Conservation (phyloP, 495 filamentous ascomycete species). For the Physcia stellaris region DNA sequence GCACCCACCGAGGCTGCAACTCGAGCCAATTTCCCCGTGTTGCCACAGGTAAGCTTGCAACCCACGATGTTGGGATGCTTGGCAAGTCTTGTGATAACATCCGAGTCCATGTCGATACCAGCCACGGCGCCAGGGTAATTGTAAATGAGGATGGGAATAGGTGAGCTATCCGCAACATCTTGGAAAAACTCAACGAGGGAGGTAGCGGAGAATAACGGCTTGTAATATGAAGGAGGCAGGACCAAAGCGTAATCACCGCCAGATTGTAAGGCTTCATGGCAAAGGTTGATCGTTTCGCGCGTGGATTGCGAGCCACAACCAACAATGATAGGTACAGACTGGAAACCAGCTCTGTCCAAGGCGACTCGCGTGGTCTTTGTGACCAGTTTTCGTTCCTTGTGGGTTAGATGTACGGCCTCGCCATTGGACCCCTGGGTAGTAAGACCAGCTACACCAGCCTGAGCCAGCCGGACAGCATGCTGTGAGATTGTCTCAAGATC, state of each 20-base stretch:
- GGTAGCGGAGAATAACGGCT: constrained; percentile 40
- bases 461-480: constrained; percentile 73
- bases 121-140: constrained; percentile 78
- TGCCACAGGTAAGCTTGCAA: constrained; percentile 85
- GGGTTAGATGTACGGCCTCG: constrained; percentile 70
- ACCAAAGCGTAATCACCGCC: constrained; percentile 79
- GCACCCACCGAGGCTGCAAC: constrained; percentile 52
- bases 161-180: constrained; percentile 64
- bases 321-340: constrained; percentile 63
- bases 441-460: constrained; percentile 65
- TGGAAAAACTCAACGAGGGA: constrained; percentile 61
- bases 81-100: constrained; percentile 60
- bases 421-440: constrained; percentile 85
- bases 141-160: constrained; percentile 83
- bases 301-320: constrained; percentile 75
- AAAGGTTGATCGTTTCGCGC: constrained; percentile 72
- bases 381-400: constrained; percentile 53
- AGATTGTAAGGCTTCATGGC: constrained; percentile 55
- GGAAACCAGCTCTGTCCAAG: constrained; percentile 54
- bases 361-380: constrained; percentile 63
- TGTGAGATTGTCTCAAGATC: constrained; percentile 55
- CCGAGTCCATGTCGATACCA: constrained; percentile 72
- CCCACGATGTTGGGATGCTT: constrained; percentile 79
- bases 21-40: constrained; percentile 81
- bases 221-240: constrained; percentile 79